Evolutionary conservation across 2,329 filamentous ascomycete species (phyloP).

Genomic region (Aspergillus latus): DNA sequence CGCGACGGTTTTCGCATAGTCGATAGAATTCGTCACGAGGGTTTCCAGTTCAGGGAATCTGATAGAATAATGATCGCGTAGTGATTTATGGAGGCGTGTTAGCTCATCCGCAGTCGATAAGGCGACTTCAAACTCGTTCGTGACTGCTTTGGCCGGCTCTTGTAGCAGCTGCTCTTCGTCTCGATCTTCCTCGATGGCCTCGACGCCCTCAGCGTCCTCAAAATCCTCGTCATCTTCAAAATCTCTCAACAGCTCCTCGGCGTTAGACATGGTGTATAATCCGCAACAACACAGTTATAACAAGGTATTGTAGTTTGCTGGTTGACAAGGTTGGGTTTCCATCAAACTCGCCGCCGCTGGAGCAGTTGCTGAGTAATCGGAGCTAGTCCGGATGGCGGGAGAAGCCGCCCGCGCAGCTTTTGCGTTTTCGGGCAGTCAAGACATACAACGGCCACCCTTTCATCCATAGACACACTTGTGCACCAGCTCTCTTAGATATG

Average conservation of each 20-base stretch:
- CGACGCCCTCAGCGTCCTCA: conserved; percentile 60
- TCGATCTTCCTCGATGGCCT: conserved; percentile 57
- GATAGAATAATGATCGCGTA: conserved; percentile 91
- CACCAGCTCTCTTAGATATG: conserved; percentile 56
- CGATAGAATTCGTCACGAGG: conserved; percentile 84
- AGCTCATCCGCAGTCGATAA: conserved; percentile 93
- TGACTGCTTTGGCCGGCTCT: conserved; percentile 65
- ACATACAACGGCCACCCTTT: not conserved
- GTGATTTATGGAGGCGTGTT: conserved; percentile 90
- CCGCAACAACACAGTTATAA: not conserved
- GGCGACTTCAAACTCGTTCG: conserved; percentile 81
- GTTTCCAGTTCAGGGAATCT: conserved; percentile 91
- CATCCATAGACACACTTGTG: not conserved
- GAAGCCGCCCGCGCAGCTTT: conserved; percentile 20
- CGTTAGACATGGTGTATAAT: conserved; percentile 70
- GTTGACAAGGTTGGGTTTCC: not conserved
- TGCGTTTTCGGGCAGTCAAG: conserved; percentile 12
- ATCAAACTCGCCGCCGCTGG: conserved; percentile 5
- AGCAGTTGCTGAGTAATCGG: conserved; percentile 18
- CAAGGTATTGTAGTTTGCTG: not conserved
- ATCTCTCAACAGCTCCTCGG: conserved; percentile 88
- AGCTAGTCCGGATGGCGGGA: conserved; percentile 15
- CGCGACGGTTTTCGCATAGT: conserved; percentile 92
- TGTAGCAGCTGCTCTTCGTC: conserved; percentile 59
- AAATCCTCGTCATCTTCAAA: conserved; percentile 74